Base-by-base conservation (phyloP, 495 filamentous ascomycete genomes). In the Hypoxylon rickii region DNA sequence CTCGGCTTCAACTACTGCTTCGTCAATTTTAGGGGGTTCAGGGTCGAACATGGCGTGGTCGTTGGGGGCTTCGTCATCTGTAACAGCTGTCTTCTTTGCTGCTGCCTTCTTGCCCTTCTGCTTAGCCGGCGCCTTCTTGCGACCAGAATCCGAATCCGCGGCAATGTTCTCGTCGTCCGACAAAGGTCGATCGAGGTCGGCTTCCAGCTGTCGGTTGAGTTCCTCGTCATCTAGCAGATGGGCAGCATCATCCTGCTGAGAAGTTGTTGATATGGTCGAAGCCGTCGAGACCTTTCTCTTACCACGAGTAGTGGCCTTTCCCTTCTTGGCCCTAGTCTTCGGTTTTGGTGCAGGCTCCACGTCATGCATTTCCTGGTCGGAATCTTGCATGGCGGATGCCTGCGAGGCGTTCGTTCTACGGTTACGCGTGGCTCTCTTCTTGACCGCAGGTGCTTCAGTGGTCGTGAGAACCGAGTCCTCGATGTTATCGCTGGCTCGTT, bases 121-220 rank as follows among this genome's bases (percentile, higher is more conserved):
- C 15, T 74, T 69, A 1, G 56, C 38, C 3, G 66, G 66, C 1
- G 49, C 58, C 31, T 70, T 64, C 16, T 65, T 70, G 17, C 60
- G 63, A 44, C 69, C 69, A 2, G 68, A 56, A 24, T 74, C 73
- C n/a, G 69, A 72, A 46, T 71, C 68, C 5, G 54, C 65, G 7
- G 59, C 58, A 20, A 70, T 55, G 19, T 71, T 70, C 37, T 86
- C 83, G 18, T 83, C 83, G 44, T 85, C 81, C 7, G 75, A 81
- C 8, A 84, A 55, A 4, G 74, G 82, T 29, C 78, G 71, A 12
- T 85, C 86, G 13, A 89, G 78, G 36, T 88, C 88, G 15, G 83
- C 83, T 57, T 86, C 81, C 2, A 91, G 73, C 22, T 80, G 83
- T 18, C 81, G 79, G n/a, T 91, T 84, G 24, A 90, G 76, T 44